These are phyloP conservation scores for Inga laurina DNA, from an alignment of 306 rosid genomes.

Conservation along the genomic window DNA sequence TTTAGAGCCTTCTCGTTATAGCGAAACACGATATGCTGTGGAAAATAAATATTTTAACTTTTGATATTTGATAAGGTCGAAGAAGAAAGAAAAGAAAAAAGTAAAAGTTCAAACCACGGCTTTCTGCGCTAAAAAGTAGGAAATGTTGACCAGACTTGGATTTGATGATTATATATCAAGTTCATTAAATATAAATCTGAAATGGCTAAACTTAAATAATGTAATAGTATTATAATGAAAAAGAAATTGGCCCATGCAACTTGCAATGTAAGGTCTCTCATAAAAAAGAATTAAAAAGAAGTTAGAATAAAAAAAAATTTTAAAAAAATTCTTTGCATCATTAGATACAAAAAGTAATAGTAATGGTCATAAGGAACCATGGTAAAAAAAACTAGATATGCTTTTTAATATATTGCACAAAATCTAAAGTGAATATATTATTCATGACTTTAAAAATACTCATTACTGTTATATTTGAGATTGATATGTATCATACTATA, in stretches of 20 bases:
- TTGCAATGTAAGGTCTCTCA: background rate
- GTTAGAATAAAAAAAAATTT: too few relatives aligned
- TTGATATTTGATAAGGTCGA: background rate
- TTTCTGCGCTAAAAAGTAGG: constrained; percentile 17
- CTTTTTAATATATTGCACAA: too few relatives aligned
- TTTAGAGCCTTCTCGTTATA: constrained; percentile 10
- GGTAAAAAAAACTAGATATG: too few relatives aligned
- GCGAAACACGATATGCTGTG: background rate
- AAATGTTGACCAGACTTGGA: constrained; percentile 23
- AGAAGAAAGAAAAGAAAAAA: background rate
- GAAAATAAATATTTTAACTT: background rate
- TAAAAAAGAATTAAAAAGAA: too few relatives aligned
- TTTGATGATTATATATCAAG: background rate
- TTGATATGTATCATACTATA: too few relatives aligned
- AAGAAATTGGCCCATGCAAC: background rate
- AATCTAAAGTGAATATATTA: too few relatives aligned
- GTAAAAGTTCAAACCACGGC: background rate
- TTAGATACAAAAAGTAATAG: too few relatives aligned
- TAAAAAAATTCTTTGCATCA: too few relatives aligned
- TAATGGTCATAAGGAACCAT: too few relatives aligned
- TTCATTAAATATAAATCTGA: background rate
- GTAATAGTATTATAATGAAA: background rate
- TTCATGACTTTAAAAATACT: too few relatives aligned
- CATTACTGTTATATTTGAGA: too few relatives aligned
- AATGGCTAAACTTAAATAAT: background rate